phyloP scores from a whole-genome alignment of 208 protist species.

The Crithidia brevicula region DNA sequence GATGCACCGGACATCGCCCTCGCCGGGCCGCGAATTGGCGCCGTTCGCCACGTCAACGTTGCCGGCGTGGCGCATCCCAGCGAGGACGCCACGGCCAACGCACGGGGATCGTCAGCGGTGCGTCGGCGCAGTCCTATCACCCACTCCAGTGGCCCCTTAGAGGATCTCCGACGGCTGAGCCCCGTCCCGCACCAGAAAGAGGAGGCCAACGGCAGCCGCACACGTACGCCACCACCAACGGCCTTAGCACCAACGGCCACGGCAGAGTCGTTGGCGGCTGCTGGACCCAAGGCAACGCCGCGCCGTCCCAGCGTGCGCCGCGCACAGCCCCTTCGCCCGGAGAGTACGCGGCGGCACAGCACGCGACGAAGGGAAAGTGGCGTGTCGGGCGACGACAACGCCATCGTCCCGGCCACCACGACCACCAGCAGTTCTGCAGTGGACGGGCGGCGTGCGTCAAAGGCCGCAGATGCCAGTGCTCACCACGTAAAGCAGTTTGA shows the following conservation, averaged over 20 bases:
- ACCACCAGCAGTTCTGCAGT: no score
- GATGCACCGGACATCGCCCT: constrained; percentile 12
- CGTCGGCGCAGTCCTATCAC: constrained; percentile 1
- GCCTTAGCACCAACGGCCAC: neutral
- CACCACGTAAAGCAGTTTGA: neutral
- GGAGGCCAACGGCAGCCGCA: neutral
- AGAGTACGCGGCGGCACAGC: constrained; percentile 6
- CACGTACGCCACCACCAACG: neutral
- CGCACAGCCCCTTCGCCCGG: neutral
- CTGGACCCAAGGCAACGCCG: neutral
- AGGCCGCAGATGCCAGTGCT: no score
- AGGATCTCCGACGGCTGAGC: neutral
- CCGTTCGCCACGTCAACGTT: constrained; percentile 7
- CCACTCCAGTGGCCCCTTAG: neutral
- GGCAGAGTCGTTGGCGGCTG: neutral
- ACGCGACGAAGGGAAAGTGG: neutral
- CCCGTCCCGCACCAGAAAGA: neutral
- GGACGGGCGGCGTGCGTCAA: neutral
- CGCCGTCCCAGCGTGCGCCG: constrained; percentile 10
- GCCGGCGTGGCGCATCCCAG: neutral
- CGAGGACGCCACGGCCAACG: neutral
- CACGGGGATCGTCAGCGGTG: neutral
- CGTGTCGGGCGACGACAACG: neutral
- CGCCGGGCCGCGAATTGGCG: neutral
- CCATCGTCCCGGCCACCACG: no score